Base-by-base conservation (phyloP, 2,329 filamentous ascomycete genomes). In the Colletotrichum chrysophilum region DNA sequence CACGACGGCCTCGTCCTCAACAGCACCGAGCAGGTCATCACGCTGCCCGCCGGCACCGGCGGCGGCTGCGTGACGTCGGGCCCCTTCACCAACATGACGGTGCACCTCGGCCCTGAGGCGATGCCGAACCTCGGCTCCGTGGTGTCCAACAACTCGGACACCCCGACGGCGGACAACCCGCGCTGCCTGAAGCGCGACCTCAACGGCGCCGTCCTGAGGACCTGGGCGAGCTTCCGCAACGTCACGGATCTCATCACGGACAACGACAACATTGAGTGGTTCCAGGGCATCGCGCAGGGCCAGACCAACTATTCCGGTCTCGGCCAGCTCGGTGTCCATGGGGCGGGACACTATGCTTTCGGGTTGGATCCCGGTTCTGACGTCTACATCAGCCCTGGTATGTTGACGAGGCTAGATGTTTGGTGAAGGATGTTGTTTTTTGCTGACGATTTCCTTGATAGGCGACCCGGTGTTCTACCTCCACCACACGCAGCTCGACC, bases 281-380 rank as follows among this genome's bases (percentile, higher is more conserved):
- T 87, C 78, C 83, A 87, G 80, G 80, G 76, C 21, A 74, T 73
- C 36, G 79, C 85, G 76, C 83, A 86, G 77, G 84, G 83, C 5
- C 80, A 81, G 68, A 82, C 80, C 75, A 77, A 74, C 60, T 79
- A 66, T 14, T 48, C 77, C 72, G 80, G 78, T 4, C 72, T 75
- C n/a, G 81, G 80, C 56, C 78, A 79, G 65, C 79, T 83, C 28
- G 86, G 85, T 16, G 81, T 86, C 12, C 86, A 86, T 77, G 80
- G 79, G 7, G 85, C 79, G 32, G 85, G 86, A 1, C 87, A 88
- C 79, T 87, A 83, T 77, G 82, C 82, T 30, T 82, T 85, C 16
- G 86, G 84, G 16, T 87, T 88, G 36, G 87, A 88, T 78, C 87
- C 87, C 14, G 86, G 85, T 24, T 81, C 84, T 65, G 87, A 88